Base-by-base conservation (phyloP, 2,329 filamentous ascomycete genomes). In the Botryotinia narcissicola region DNA sequence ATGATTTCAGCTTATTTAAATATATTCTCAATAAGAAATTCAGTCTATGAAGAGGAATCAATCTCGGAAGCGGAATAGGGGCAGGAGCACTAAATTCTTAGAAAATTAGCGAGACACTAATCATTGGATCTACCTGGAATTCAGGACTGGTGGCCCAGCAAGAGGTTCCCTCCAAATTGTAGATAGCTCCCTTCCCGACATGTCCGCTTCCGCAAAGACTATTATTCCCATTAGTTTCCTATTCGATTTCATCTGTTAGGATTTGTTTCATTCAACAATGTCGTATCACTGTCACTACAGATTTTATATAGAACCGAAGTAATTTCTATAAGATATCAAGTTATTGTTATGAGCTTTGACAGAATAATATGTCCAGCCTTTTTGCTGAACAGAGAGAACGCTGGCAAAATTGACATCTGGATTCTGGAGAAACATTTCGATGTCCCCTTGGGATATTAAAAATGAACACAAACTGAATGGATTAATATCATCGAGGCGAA, bases 91-190 rank as follows among this genome's bases (percentile, higher is more conserved):
- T 18, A 29, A 57, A 29, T 9, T 3, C 0, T 1, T 9, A 1
- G 7, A 3, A 57, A 57, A 18, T 18, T 57, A n/a, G n/a, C 51
- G 51, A 57, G 51, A n/a, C n/a, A 57, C 51, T 57, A 57, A 57
- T 3, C n/a, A 57, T 3, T 9, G 2, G 1, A 57, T 29, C 3
- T 29, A n/a, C n/a, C n/a, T n/a, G n/a, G n/a, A n/a, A n/a, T n/a
- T n/a, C n/a, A n/a, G n/a, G n/a, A n/a, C n/a, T n/a, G n/a, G n/a
- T n/a, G n/a, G n/a, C n/a, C n/a, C n/a, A n/a, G n/a, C n/a, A n/a
- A n/a, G n/a, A n/a, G n/a, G n/a, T n/a, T n/a, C n/a, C n/a, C n/a
- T n/a, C n/a, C n/a, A n/a, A n/a, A n/a, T n/a, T n/a, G n/a, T n/a
- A n/a, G n/a, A n/a, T n/a, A n/a, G n/a, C n/a, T n/a, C n/a, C n/a